phyloP scores from a whole-genome alignment of 371 early-diverging fungal species.

The Batrachochytrium dendrobatidis region DNA sequence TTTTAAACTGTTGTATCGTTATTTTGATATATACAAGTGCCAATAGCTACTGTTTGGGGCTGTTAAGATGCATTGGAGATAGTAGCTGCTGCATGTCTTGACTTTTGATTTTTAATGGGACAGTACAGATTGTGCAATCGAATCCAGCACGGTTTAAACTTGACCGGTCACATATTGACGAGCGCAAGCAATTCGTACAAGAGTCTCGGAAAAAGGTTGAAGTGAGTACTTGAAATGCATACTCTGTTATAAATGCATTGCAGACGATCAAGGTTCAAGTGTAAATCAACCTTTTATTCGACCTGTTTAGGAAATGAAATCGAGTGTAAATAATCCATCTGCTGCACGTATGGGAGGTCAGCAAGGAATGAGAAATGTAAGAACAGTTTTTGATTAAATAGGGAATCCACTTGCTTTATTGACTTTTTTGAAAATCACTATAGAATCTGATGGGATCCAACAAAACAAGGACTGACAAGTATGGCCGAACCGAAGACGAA shows the following conservation, averaged over 20 bases:
- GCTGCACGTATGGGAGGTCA: neutral
- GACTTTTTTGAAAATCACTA: neutral
- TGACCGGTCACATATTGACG: slow-evolving; percentile 21
- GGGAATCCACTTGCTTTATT: neutral
- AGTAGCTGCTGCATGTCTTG: too few species aligned
- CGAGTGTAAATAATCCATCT: neutral
- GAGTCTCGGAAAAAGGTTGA: slow-evolving; percentile 14
- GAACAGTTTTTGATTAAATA: neutral
- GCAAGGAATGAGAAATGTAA: slow-evolving; percentile 3
- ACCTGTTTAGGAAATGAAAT: neutral
- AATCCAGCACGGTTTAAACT: slow-evolving; percentile 32
- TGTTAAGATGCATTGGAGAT: too few species aligned
- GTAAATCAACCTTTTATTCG: neutral
- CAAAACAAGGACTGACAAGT: too few species aligned
- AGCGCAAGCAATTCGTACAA: slow-evolving; percentile 31
- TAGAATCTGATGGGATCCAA: neutral
- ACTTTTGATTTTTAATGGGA: too few species aligned
- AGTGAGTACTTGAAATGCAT: slow-evolving; percentile 5
- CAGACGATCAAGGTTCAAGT: neutral
- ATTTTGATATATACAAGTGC: too few species aligned
- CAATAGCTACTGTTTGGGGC: too few species aligned
- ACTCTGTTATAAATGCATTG: too few species aligned
- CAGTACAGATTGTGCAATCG: slow-evolving; percentile 22
- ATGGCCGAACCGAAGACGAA: slow-evolving; percentile 20
- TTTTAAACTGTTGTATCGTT: neutral